Evolutionary conservation across 2,329 filamentous ascomycete genomes (phyloP).

Genomic region (Ceratocystis lukuohia): DNA sequence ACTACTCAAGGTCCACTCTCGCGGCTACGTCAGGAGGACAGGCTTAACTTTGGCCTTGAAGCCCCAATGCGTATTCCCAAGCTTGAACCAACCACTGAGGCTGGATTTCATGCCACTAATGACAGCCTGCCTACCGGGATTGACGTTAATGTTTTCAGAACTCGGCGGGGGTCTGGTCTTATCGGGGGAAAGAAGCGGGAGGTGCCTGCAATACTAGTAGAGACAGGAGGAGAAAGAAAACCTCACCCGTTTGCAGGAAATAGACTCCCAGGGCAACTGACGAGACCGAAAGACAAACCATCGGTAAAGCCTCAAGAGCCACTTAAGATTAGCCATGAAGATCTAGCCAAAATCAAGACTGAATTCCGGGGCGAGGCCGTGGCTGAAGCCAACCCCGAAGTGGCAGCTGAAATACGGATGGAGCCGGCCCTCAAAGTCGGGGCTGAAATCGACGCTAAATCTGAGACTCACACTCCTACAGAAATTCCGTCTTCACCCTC

Average conservation of each 20-base stretch:
- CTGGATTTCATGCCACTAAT: background rate
- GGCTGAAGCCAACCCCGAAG: background rate
- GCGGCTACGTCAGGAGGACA: constrained; percentile 16
- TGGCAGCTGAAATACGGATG: background rate
- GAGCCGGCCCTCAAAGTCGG: constrained; percentile 25
- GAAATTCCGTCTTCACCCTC: background rate
- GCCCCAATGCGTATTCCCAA: constrained; percentile 17
- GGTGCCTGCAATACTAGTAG: background rate
- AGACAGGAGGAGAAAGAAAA: constrained; percentile 6
- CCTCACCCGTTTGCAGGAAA: constrained; percentile 19
- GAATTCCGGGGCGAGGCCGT: background rate
- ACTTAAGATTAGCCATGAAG: constrained; percentile 6
- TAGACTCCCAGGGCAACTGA: constrained; percentile 14
- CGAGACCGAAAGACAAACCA: background rate
- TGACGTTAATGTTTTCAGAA: constrained; percentile 17
- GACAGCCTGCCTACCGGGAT: constrained; percentile 6
- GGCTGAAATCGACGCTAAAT: constrained; percentile 31
- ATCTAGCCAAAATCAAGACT: background rate
- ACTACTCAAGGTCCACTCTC: constrained; percentile 13
- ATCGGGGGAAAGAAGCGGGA: background rate
- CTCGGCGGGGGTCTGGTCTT: constrained; percentile 13
- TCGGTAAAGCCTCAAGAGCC: background rate
- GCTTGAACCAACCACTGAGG: constrained; percentile 17
- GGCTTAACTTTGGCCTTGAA: background rate
- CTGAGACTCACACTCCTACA: background rate